These are phyloP conservation scores for Psilocybe cubensis DNA, from an alignment of 768 basidiomycete species.

Conservation along the genomic window DNA sequence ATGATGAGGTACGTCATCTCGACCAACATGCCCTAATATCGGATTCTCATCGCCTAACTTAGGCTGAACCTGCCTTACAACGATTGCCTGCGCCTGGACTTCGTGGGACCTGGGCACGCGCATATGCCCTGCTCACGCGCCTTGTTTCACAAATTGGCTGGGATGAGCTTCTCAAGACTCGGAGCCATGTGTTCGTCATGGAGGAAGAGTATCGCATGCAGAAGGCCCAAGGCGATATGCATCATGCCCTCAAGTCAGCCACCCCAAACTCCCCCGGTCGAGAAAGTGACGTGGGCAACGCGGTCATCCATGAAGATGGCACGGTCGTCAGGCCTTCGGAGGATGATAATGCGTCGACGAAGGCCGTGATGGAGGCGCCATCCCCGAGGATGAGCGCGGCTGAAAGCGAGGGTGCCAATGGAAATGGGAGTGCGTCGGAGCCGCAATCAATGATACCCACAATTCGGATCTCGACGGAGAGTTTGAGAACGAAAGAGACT, in stretches of 20 bases:
- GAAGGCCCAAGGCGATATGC: slow-evolving; percentile 80
- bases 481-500: slow-evolving; percentile 40
- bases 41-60: background rate
- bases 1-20: slow-evolving; percentile 67
- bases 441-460: slow-evolving; percentile 48
- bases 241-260: slow-evolving; percentile 32
- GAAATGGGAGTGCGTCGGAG: slow-evolving; percentile 18
- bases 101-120: slow-evolving; percentile 94
- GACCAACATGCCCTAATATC: background rate
- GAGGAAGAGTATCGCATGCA: slow-evolving; percentile 99
- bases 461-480: slow-evolving; percentile 80
- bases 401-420: slow-evolving; percentile 28
- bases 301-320: slow-evolving; percentile 70
- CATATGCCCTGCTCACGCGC: slow-evolving; percentile 87
- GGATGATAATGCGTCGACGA: slow-evolving; percentile 76
- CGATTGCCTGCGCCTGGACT: slow-evolving; percentile 95
- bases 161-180: slow-evolving; percentile 96
- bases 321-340: slow-evolving; percentile 37
- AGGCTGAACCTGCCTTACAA: slow-evolving; percentile 92
- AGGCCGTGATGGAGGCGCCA: slow-evolving; percentile 55
- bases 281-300: slow-evolving; percentile 36
- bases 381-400: slow-evolving; percentile 29
- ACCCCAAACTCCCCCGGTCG: slow-evolving; percentile 21
- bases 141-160: slow-evolving; percentile 96
- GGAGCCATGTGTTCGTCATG: slow-evolving; percentile 98